Evolutionary conservation across 371 early-diverging fungal genomes (phyloP).

Genomic region (Rhizopus stolonifer): DNA sequence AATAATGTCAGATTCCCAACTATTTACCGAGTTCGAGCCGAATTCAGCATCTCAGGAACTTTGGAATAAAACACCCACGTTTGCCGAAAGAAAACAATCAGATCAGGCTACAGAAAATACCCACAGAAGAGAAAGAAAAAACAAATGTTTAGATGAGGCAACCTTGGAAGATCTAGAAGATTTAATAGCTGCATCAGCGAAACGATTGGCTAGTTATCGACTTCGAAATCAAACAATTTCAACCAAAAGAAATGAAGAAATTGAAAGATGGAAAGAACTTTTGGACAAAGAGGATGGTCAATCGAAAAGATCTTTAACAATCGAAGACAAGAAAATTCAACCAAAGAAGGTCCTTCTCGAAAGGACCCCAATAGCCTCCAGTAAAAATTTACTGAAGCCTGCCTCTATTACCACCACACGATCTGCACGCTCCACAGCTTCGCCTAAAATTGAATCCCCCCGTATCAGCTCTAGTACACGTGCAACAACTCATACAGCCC

Average conservation of each 20-base stretch:
- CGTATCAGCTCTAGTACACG: slow-evolving; percentile 29
- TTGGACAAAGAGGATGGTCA: slow-evolving; percentile 3
- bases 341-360: not conserved
- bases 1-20: not conserved
- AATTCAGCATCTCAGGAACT: slow-evolving; percentile 23
- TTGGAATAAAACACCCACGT: slow-evolving; percentile 28
- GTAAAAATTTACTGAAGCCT: not conserved
- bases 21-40: slow-evolving; percentile 3
- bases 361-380: slow-evolving; percentile 1
- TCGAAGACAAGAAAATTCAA: not conserved
- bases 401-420: slow-evolving; percentile 15
- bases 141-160: slow-evolving; percentile 38
- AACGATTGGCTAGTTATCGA: slow-evolving; percentile 40
- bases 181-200: slow-evolving; percentile 49
- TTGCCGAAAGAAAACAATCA: slow-evolving; percentile 29
- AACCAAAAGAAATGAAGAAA: slow-evolving; percentile 9
- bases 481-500: slow-evolving; percentile 6
- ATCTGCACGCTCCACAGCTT: slow-evolving; percentile 23
- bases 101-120: slow-evolving; percentile 14
- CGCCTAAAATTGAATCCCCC: slow-evolving; percentile 34
- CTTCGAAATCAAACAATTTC: slow-evolving; percentile 18
- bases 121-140: not conserved
- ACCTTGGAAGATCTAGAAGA: slow-evolving; percentile 46
- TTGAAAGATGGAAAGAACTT: slow-evolving; percentile 19
- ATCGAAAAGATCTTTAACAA: too few species aligned